Conservation (phyloP, 257 asterid species). For the Lavandula angustifolia region DNA sequence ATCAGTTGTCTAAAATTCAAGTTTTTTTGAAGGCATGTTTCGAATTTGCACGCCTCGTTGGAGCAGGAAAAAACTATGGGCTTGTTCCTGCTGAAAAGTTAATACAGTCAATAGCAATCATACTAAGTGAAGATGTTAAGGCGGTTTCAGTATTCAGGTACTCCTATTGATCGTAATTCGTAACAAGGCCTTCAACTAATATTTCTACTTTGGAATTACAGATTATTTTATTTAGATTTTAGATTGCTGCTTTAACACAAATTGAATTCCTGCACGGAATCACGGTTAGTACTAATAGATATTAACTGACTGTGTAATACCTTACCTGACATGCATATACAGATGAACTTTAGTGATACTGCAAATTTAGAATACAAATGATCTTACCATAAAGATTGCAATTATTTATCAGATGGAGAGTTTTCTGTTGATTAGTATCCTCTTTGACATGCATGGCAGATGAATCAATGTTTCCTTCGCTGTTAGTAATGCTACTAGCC, state of each 20-base stretch:
- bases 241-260: slow-evolving; percentile 9
- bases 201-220: not conserved
- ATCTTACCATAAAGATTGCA: not conserved
- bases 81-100: slow-evolving; percentile 68
- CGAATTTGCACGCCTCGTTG: slow-evolving; percentile 72
- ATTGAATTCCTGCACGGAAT: slow-evolving; percentile 1
- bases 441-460: slow-evolving; percentile 1
- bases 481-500: not conserved
- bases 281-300: slow-evolving; percentile 6
- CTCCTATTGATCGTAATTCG: slow-evolving; percentile 14
- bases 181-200: slow-evolving; percentile 11
- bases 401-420: slow-evolving; percentile 20
- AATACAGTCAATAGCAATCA: slow-evolving; percentile 56
- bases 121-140: slow-evolving; percentile 58
- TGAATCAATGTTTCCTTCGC: slow-evolving; percentile 11
- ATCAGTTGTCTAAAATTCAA: slow-evolving; percentile 38
- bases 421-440: slow-evolving; percentile 17
- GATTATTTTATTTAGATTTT: slow-evolving; percentile 1
- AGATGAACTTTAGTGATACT: not conserved
- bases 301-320: not conserved
- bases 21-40: slow-evolving; percentile 81
- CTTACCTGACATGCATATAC: slow-evolving; percentile 14
- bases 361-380: not conserved
- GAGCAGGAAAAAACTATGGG: slow-evolving; percentile 59
- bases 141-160: slow-evolving; percentile 71